These are phyloP conservation scores for Xylariaceae sp. DNA, from an alignment of 2,329 filamentous ascomycete genomes.

Conservation along the genomic window DNA sequence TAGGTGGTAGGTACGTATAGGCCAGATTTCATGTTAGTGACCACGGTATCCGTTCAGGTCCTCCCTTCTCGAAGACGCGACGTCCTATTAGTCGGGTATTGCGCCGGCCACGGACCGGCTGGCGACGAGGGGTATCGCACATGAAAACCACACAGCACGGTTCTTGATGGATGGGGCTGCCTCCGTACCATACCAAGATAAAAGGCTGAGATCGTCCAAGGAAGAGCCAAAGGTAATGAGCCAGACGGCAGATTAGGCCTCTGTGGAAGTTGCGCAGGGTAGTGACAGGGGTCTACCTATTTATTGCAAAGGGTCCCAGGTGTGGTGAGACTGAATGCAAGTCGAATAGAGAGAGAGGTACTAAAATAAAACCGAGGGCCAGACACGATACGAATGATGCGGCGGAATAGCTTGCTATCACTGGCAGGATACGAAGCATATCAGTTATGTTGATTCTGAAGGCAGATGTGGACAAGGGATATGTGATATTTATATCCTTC, in stretches of 20 bases:
- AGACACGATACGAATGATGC: no score
- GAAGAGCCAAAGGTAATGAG: background rate
- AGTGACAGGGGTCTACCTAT: background rate
- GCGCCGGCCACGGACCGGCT: no score
- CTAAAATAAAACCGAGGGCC: background rate
- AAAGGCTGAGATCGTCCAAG: background rate
- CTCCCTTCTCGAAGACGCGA: background rate
- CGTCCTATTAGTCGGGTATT: background rate
- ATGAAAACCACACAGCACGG: background rate
- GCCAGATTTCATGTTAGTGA: background rate
- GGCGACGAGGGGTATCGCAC: background rate
- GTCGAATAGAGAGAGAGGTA: background rate
- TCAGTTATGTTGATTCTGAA: no score
- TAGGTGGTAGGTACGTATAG: background rate
- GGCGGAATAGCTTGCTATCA: no score
- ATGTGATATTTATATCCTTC: no score
- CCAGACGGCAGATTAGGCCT: background rate
- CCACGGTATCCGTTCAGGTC: background rate
- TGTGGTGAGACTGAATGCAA: background rate
- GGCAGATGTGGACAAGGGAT: no score
- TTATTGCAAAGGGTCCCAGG: no score
- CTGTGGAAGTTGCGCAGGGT: background rate
- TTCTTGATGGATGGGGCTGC: background rate
- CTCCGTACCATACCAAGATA: background rate
- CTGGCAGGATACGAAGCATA: no score